Evolutionary conservation across 441 rosid species (phyloP).

Genomic region (Syzygium malaccense): DNA sequence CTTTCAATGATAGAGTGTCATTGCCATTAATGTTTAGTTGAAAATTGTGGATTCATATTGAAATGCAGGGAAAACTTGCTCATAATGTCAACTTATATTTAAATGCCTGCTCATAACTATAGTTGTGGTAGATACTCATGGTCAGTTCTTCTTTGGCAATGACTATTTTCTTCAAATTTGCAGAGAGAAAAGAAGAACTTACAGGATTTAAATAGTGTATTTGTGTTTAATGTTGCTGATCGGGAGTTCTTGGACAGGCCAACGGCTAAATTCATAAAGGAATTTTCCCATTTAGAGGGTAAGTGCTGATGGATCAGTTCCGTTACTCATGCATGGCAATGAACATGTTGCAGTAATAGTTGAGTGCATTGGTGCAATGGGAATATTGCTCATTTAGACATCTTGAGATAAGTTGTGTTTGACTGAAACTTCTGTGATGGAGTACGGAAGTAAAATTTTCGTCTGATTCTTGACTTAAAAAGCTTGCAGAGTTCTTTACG

Average conservation of each 20-base stretch:
- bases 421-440: neutral
- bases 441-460: neutral
- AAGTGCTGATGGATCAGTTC: neutral
- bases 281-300: conserved; percentile 69
- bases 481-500: conserved; percentile 55
- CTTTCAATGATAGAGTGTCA: neutral
- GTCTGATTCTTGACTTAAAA: conserved; percentile 8
- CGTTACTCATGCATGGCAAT: neutral
- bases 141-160: neutral
- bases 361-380: neutral
- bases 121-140: neutral
- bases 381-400: neutral
- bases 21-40: neutral
- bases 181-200: conserved; percentile 89
- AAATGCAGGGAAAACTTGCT: neutral
- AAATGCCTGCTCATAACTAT: conserved; percentile 2
- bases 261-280: conserved; percentile 81
- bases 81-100: neutral
- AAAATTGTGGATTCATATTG: neutral
- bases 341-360: neutral
- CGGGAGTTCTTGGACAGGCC: conserved; percentile 77
- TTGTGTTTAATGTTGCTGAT: conserved; percentile 66
- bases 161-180: conserved; percentile 10
- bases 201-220: conserved; percentile 73
- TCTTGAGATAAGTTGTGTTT: neutral